Conservation (phyloP, 208 protist genomes). For the Leishmania turanica region DNA sequence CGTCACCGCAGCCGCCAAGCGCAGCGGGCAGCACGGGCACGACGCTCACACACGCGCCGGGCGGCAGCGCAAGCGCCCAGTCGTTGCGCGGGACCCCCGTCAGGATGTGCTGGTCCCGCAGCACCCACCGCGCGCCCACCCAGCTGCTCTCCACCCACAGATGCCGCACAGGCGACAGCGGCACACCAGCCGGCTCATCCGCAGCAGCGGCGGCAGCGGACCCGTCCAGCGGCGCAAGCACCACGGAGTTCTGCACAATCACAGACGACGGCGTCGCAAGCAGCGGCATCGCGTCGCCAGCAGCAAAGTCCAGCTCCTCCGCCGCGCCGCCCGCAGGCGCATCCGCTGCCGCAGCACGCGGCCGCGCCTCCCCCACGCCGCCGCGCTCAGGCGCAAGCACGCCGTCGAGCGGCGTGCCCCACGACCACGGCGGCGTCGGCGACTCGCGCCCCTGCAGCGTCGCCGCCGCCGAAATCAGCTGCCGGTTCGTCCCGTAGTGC, state of each 20-base stretch:
- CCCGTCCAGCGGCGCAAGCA: slow-evolving; percentile 26
- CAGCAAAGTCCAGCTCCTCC: slow-evolving; percentile 15
- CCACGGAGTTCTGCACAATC: slow-evolving; percentile 30
- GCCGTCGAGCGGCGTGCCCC: slow-evolving; percentile 27
- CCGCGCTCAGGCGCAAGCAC: slow-evolving; percentile 17
- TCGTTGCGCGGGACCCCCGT: slow-evolving; percentile 48
- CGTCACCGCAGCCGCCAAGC: not conserved
- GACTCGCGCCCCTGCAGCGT: slow-evolving; percentile 31
- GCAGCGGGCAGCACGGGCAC: slow-evolving; percentile 24
- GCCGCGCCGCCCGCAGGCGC: not conserved
- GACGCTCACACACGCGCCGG: slow-evolving; percentile 36
- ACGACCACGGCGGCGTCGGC: slow-evolving; percentile 27
- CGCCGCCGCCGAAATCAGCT: slow-evolving; percentile 40
- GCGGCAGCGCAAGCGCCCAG: slow-evolving; percentile 43
- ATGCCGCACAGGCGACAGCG: slow-evolving; percentile 9
- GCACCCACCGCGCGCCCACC: slow-evolving; percentile 30
- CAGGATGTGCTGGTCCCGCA: slow-evolving; percentile 36
- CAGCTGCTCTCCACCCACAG: slow-evolving; percentile 59
- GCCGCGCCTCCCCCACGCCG: not conserved
- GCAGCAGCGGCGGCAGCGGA: slow-evolving; percentile 6
- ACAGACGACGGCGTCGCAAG: slow-evolving; percentile 30
- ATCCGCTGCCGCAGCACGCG: not conserved
- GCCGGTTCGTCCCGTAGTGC: slow-evolving; percentile 47
- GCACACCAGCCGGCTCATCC: not conserved
- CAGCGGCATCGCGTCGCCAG: slow-evolving; percentile 33